These are phyloP conservation scores for Wickerhamiella qilinensis DNA, from an alignment of 805 yeast species.

Conservation along the genomic window DNA sequence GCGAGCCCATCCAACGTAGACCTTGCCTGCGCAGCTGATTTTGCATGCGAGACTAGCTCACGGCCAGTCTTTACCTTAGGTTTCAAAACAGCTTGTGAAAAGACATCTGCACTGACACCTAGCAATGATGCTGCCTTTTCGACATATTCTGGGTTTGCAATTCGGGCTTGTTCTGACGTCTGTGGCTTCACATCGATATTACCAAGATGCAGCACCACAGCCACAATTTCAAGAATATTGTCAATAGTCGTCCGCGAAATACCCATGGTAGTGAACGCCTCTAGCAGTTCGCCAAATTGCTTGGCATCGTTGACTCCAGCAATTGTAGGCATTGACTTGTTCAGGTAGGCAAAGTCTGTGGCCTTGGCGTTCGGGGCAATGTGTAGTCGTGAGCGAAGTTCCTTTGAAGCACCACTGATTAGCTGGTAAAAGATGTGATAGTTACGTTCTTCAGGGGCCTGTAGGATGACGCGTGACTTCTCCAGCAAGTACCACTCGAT, in stretches of 20 bases:
- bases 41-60: constrained; percentile 67
- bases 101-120: constrained; percentile 41
- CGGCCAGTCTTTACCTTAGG: constrained; percentile 87
- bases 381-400: constrained; percentile 19
- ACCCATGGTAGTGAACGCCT: constrained; percentile 62
- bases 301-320: constrained; percentile 60
- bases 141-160: constrained; percentile 37
- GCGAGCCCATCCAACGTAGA: constrained; percentile 75
- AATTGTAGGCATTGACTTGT: constrained; percentile 37
- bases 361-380: constrained; percentile 31
- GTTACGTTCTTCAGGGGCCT: constrained; percentile 64
- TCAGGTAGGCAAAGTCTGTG: constrained; percentile 40
- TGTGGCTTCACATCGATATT: constrained; percentile 57
- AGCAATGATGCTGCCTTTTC: constrained; percentile 41
- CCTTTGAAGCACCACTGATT: constrained; percentile 43
- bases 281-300: constrained; percentile 46
- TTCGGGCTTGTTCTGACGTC: constrained; percentile 57
- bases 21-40: constrained; percentile 64
- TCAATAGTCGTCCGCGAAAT: constrained; percentile 38
- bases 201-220: constrained; percentile 73
- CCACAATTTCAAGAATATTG: constrained; percentile 47
- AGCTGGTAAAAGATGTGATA: constrained; percentile 89
- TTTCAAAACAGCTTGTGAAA: constrained; percentile 43
- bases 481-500: constrained; percentile 91
- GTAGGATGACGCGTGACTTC: constrained; percentile 79